Base-by-base conservation (phyloP, 768 basidiomycete species). In the Phanerochaete sordida region DNA sequence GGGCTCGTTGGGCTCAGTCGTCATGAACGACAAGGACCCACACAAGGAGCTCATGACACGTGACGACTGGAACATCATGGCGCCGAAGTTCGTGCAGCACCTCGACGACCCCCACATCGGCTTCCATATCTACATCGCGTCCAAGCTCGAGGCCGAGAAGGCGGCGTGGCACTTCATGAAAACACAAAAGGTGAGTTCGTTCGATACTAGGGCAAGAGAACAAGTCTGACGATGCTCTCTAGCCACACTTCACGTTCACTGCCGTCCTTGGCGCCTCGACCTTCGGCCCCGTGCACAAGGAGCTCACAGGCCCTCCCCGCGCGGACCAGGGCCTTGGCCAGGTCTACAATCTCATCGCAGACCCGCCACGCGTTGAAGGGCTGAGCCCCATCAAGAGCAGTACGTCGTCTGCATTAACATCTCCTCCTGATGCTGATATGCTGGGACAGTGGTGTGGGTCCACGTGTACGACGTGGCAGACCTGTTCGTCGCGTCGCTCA, bases 121-220 rank as follows among this genome's bases (percentile, higher is more conserved):
- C 7, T 33, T 48, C 26, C 27, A 48, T 12, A 50, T 30, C 15
- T 91, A 91, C 68, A 65, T 75, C n/a, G 84, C 80, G 7, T 71
- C 79, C 16, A 88, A 88, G 75, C 77, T 76, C 0, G 74, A 85
- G 8, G 84, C 86, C 2, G 87, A 89, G 73, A 76, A 73, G 64
- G 79, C 81, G 15, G 83, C 83, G 6, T 86, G 84, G 84, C 70
- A 73, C 5, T 80, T 77, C 61, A 66, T 78, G 31, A 68, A 79
- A 26, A 62, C 78, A 55, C 73, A 84, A 62, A 79, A 82, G 56
- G 53, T 35, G 13, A 13, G 33, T 35, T 13, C 6, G 13, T 13
- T 35, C 6, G 6, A 13, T 6, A 6, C 13, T 54, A 35, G 9
- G 9, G 21, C 9, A 30, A 35, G n/a, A 47, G 6, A 19, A 26